Conservation (phyloP, 73 alveolate species). For the Paramecium sonneborni region DNA sequence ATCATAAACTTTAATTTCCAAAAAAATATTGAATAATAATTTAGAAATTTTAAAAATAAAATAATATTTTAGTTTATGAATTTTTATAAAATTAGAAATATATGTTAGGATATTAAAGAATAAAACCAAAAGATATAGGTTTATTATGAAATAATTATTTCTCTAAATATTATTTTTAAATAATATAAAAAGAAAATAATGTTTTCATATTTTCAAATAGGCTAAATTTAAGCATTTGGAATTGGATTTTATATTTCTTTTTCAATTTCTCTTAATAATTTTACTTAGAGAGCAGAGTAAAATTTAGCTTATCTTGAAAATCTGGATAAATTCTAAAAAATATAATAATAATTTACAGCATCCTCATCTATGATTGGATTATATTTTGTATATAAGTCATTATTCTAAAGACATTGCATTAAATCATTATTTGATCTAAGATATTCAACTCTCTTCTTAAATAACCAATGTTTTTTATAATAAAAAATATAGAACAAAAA, state of each 20-base stretch:
- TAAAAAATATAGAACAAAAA: background rate
- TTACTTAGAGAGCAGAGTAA: background rate
- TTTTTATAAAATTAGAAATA: no score
- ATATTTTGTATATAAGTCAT: background rate
- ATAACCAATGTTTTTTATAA: background rate
- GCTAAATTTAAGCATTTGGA: background rate
- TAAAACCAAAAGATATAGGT: no score
- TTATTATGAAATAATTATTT: no score
- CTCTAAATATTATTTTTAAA: no score
- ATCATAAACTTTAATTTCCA: no score
- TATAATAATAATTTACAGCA: no score
- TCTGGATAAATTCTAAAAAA: no score
- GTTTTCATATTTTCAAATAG: background rate
- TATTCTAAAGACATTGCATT: background rate
- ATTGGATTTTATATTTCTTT: background rate
- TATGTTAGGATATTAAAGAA: no score
- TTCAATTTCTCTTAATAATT: background rate
- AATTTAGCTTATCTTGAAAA: background rate
- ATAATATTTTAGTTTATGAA: no score
- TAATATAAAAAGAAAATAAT: no score
- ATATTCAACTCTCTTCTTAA: background rate
- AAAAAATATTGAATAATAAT: no score
- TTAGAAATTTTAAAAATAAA: no score
- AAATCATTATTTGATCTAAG: background rate
- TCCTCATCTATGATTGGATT: background rate